Percentiles rank a stretch among this genome's conserved stretches.
Evolutionary conservation across 768 basidiomycete species (phyloP).

Genomic region (Rhodotorula sphaerocarpa): DNA sequence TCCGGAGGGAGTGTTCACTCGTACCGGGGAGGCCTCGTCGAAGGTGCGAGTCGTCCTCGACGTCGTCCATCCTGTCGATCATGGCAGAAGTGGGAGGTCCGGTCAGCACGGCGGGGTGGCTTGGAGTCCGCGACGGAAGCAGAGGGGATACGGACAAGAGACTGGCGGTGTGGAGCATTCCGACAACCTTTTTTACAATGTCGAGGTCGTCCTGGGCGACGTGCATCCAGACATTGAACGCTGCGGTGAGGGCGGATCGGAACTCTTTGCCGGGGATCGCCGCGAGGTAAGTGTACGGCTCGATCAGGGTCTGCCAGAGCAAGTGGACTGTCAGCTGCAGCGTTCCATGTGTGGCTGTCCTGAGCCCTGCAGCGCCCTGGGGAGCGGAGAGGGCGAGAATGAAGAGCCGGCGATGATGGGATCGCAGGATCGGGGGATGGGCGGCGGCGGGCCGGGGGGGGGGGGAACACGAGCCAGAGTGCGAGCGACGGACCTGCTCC

Average conservation of each 20-base stretch:
- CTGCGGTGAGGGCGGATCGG: conserved; percentile 72
- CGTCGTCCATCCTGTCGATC: conserved; percentile 40
- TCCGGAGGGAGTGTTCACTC: conserved; percentile 21
- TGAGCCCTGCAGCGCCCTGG: neutral
- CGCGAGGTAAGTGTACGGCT: conserved; percentile 77
- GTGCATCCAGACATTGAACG: conserved; percentile 85
- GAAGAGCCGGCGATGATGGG: neutral
- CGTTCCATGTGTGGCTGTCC: no score
- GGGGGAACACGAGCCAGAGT: neutral
- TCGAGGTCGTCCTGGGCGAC: conserved; percentile 65
- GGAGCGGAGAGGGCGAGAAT: neutral
- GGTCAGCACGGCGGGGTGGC: no score
- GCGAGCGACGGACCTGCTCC: conserved; percentile 35
- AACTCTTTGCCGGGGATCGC: conserved; percentile 89
- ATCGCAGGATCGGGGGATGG: neutral
- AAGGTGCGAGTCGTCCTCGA: conserved; percentile 45
- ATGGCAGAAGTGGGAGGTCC: no score
- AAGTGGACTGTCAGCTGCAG: neutral
- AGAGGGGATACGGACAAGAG: conserved; percentile 56
- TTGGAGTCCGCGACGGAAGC: neutral
- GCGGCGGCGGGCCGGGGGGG: no score
- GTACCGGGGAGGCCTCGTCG: conserved; percentile 67
- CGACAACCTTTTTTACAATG: conserved; percentile 71
- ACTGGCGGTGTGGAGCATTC: conserved; percentile 90
- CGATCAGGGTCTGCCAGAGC: conserved; percentile 54